A percentile compares a stretch with the other conserved stretches of the same genome.
Conservation (phyloP, 2,329 filamentous ascomycete species). For the Aspergillus fijiensis region DNA sequence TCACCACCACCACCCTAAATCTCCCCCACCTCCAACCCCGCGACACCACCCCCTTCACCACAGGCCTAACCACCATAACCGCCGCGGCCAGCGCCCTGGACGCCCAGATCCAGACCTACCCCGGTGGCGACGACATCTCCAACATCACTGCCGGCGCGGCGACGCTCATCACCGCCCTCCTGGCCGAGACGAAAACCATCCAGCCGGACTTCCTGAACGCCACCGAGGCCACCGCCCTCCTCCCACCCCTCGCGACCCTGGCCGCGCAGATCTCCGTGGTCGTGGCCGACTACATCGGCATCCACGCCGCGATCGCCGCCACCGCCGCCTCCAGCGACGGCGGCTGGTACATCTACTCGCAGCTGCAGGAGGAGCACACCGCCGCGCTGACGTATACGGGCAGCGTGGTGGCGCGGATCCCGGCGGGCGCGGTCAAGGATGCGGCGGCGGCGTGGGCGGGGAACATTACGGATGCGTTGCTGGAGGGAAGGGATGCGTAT, state of each 20-base stretch:
- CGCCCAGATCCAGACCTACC: background rate
- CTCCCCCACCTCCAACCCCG: background rate
- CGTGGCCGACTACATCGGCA: background rate
- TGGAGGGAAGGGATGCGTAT: background rate
- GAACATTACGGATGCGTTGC: background rate
- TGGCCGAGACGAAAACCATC: background rate
- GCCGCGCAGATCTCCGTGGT: background rate
- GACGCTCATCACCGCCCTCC: background rate
- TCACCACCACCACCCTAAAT: too few relatives aligned
- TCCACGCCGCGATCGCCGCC: background rate
- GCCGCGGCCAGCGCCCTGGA: background rate
- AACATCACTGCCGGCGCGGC: constrained; percentile 1
- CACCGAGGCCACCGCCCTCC: background rate
- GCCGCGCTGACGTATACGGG: background rate
- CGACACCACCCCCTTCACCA: background rate
- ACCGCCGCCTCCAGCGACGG: background rate
- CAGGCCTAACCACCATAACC: background rate
- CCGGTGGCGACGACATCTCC: background rate
- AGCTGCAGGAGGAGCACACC: constrained; percentile 3
- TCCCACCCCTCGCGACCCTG: background rate
- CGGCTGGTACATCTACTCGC: constrained; percentile 2
- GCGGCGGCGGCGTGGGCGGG: background rate
- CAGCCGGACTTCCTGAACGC: background rate
- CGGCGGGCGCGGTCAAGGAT: background rate
- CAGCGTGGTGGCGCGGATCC: background rate